A percentile compares a stretch with the other conserved stretches of the same genome.
Conservation (phyloP, 352 stramenopile genomes). For the Phytophthora pinifolia region DNA sequence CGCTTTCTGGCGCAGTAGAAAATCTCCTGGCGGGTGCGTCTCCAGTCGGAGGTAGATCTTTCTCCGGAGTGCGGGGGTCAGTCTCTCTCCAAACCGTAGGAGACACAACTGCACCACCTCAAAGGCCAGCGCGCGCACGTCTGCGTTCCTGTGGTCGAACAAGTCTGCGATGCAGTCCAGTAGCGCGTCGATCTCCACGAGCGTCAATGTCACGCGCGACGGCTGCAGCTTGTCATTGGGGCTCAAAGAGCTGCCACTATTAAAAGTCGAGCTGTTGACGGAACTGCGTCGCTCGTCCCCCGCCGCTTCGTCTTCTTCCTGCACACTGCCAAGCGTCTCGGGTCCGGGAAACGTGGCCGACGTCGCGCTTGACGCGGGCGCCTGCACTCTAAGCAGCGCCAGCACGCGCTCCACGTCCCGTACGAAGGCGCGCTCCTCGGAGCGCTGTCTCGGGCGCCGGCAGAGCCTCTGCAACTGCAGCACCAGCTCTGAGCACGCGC, state of each 20-base stretch:
- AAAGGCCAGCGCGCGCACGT: constrained; percentile 72
- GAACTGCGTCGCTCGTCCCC: constrained; percentile 12
- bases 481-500: constrained; percentile 51
- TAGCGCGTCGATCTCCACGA: constrained; percentile 56
- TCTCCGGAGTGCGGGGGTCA: constrained; percentile 41
- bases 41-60: constrained; percentile 67
- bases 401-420: constrained; percentile 71
- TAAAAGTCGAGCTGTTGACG: constrained; percentile 20
- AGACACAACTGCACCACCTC: constrained; percentile 74
- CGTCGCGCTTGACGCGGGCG: constrained; percentile 16
- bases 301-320: constrained; percentile 22
- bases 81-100: constrained; percentile 50
- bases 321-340: constrained; percentile 27
- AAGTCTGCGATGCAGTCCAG: constrained; percentile 70
- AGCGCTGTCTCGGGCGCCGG: constrained; percentile 60
- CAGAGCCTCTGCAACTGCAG: constrained; percentile 60
- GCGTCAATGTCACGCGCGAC: constrained; percentile 21
- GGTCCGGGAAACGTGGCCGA: constrained; percentile 30
- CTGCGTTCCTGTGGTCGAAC: constrained; percentile 68
- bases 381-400: constrained; percentile 33
- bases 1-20: constrained; percentile 59
- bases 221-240: constrained; percentile 14
- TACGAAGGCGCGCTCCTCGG: constrained; percentile 65
- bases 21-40: constrained; percentile 50
- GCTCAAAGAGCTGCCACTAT: constrained; percentile 14